phyloP scores from a whole-genome alignment of 2,329 filamentous ascomycete species.

The Hymenoscyphus scutula region DNA sequence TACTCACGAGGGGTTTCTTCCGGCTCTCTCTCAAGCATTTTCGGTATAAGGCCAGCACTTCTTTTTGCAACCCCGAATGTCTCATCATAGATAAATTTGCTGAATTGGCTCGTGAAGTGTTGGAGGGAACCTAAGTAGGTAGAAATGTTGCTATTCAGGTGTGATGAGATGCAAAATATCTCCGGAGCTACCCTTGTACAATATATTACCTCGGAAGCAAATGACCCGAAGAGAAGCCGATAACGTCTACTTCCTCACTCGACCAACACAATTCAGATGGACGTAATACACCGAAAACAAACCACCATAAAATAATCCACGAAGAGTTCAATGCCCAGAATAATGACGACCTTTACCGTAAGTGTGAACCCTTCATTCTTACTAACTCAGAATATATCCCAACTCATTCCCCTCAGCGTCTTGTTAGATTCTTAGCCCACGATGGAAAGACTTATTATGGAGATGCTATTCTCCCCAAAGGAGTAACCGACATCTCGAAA shows the following conservation, averaged over 20 bases:
- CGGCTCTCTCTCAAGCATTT: conserved; percentile 78
- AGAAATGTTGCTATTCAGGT: background rate
- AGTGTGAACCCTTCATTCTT: conserved; percentile 27
- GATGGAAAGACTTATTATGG: conserved; percentile 71
- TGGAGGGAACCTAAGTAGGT: background rate
- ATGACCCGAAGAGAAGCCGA: background rate
- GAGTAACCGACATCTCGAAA: conserved; percentile 59
- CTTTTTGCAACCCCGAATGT: conserved; percentile 84
- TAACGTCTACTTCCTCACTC: background rate
- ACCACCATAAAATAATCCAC: background rate
- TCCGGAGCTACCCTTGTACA: conserved; percentile 8
- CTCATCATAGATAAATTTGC: conserved; percentile 40
- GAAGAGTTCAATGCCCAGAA: conserved; percentile 9
- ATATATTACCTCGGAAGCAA: background rate
- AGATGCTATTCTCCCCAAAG: conserved; percentile 66
- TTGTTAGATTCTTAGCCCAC: conserved; percentile 70
- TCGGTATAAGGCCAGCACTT: conserved; percentile 83
- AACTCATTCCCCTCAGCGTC: conserved; percentile 48
- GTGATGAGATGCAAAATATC: conserved; percentile 7
- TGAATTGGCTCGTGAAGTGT: conserved; percentile 10
- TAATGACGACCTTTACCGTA: conserved; percentile 48
- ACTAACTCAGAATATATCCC: background rate
- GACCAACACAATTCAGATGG: background rate
- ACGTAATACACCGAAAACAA: background rate
- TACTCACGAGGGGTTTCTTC: conserved; percentile 71